A percentile compares a stretch with the other conserved stretches of the same genome.
phyloP scores from a whole-genome alignment of 2,329 filamentous ascomycete species.

The Botrytis elliptica region DNA sequence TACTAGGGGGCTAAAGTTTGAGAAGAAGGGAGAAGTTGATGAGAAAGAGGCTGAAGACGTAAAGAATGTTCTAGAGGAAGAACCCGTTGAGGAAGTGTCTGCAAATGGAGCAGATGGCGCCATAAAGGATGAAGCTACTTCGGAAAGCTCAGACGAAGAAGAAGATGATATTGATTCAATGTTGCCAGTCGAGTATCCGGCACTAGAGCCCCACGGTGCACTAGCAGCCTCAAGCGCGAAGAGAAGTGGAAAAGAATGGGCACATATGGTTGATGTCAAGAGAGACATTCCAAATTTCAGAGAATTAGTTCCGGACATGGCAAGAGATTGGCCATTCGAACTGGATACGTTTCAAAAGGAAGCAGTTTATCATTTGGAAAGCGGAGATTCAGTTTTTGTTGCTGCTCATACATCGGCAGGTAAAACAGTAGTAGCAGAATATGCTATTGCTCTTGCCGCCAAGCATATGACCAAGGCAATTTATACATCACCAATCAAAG shows the following conservation, averaged over 20 bases:
- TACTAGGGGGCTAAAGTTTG: slow-evolving; percentile 71
- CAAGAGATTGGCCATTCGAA: slow-evolving; percentile 93
- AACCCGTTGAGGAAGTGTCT: slow-evolving; percentile 22
- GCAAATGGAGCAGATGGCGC: slow-evolving; percentile 37
- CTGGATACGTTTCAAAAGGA: slow-evolving; percentile 98
- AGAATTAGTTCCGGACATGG: slow-evolving; percentile 94
- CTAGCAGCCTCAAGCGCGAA: slow-evolving; percentile 70
- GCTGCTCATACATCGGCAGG: slow-evolving; percentile 96
- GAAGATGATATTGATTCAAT: slow-evolving; percentile 76
- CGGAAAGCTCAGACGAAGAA: slow-evolving; percentile 45
- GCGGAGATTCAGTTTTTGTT: slow-evolving; percentile 95
- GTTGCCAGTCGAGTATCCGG: slow-evolving; percentile 88
- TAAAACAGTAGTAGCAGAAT: slow-evolving; percentile 97
- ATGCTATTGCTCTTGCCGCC: slow-evolving; percentile 92
- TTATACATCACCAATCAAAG: slow-evolving; percentile 98
- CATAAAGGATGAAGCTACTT: slow-evolving; percentile 38
- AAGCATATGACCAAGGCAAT: slow-evolving; percentile 99
- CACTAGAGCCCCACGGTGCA: slow-evolving; percentile 78
- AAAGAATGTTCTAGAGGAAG: slow-evolving; percentile 18
- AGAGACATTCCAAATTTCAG: slow-evolving; percentile 90
- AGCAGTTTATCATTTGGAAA: slow-evolving; percentile 94
- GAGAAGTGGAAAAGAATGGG: slow-evolving; percentile 84
- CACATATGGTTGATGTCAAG: slow-evolving; percentile 96
- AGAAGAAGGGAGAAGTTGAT: slow-evolving; percentile 55
- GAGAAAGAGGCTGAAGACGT: slow-evolving; percentile 47